These are phyloP conservation scores for Aspergillus calidoustus DNA, from an alignment of 2,329 filamentous ascomycete species.

Conservation along the genomic window DNA sequence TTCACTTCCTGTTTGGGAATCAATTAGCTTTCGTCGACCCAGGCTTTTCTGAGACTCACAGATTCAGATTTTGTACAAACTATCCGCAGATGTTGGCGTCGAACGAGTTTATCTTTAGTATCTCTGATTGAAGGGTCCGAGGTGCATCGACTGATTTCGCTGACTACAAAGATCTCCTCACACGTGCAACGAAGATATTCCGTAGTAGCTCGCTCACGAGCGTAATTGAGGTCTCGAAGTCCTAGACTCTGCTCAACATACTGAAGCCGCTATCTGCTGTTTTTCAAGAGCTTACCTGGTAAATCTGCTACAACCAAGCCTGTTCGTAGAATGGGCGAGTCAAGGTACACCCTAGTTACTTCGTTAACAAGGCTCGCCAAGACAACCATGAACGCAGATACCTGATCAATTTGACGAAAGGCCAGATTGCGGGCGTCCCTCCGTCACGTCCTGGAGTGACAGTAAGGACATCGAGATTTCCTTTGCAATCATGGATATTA, in stretches of 20 bases:
- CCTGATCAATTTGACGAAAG: conserved; percentile 30
- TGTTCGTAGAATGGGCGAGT: conserved; percentile 23
- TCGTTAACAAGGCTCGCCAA: conserved; percentile 1
- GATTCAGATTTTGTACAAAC: conserved; percentile 29
- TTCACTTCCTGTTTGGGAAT: conserved; percentile 15
- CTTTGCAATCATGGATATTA: conserved; percentile 20
- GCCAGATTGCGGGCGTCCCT: conserved; percentile 23
- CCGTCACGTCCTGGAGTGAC: conserved; percentile 1
- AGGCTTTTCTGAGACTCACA: not conserved
- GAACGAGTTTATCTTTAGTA: conserved; percentile 13
- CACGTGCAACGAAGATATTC: conserved; percentile 28
- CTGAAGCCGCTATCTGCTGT: not conserved
- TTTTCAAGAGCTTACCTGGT: conserved; percentile 20
- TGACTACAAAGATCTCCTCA: conserved; percentile 29
- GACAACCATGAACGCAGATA: conserved; percentile 3
- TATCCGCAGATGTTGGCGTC: conserved; percentile 19
- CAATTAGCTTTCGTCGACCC: not conserved
- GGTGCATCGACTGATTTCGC: conserved; percentile 23
- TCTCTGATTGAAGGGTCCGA: conserved; percentile 26
- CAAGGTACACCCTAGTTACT: conserved; percentile 25
- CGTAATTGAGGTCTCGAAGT: conserved; percentile 29
- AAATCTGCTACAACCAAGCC: conserved; percentile 30
- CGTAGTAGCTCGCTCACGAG: conserved; percentile 25
- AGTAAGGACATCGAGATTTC: conserved; percentile 23
- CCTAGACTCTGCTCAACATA: conserved; percentile 12